Base-by-base conservation (phyloP, 148 eudicot species). In the Silene conica region DNA sequence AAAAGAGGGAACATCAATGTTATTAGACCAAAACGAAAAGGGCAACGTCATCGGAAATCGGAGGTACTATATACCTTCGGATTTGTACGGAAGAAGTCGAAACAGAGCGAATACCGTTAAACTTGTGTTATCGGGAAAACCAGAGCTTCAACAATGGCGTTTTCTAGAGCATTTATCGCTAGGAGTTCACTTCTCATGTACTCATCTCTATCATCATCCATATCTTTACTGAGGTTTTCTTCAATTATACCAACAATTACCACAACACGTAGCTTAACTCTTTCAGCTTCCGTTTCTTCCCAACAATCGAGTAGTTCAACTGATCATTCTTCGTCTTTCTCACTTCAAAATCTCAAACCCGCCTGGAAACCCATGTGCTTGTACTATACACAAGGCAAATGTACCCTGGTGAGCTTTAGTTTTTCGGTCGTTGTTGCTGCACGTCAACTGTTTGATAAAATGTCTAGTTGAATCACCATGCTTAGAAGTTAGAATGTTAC, bases 281-380 rank as follows among this genome's bases (percentile, higher is more conserved):
- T 70, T 38, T 82, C 85, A 23, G 79, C 90, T 74, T 89, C 90
- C 46, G 70, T 83, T 15, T 74, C 88, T n/a, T 56, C 73, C n/a
- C 77, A 80, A 52, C 45, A 67, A 19, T 73, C 87, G 8, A 76
- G 63, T 48, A 65, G 34, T 41, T 65, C 82, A 57, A 59, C 76
- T 22, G 25, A 74, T 4, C 55, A 73, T 4, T 67, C 54, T 41
- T 67, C 70, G 18, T 31, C 70, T 72, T 46, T 50, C 58, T 31
- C 31, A 67, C 55, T 71, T 0, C 76, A 50, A 52, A 76, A 56
- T 56, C 46, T 21, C 45, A 82, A 59, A 58, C 80, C 85, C 7
- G 8, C 54, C n/a, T 93, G 98, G 98, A 93, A 86, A 77, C 98
- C 98, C 21, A 78, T 85, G 82, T 94, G 98, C 81, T 82, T 94